Evolutionary conservation across 108 stramenopile genomes (phyloP), one percentile per base, ranked within the genome.

Genomic region (Fragilariopsis cylindrus): DNA sequence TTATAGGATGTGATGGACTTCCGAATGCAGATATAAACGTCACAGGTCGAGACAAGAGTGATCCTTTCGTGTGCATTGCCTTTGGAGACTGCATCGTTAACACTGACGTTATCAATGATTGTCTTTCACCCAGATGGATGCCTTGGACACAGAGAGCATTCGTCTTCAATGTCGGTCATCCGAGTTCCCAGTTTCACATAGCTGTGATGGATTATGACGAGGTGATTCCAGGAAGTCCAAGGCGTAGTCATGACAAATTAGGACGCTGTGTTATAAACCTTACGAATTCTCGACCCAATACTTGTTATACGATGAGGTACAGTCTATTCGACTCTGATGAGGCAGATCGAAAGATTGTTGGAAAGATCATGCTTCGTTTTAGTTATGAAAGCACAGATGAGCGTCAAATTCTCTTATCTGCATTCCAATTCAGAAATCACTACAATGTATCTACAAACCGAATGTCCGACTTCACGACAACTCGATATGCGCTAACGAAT

Each of bases 141-240:
- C 88, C 86, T 12, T 94, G 93, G 93, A 75, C 87, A 4, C 73
- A 86, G 71, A 76, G 93, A 56, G 93, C 93, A 0, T 91, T 92
- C 65, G 65, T 85, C 16, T 88, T 90, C 42, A 82, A 92, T 63
- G 84, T 90, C 19, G 57, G 71, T 54, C 77, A 78, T 70, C 30
- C 56, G 5, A 57, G 56, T 42, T 70, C 70, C 8, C 70, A 55
- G 43, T 3, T 55, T 57, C 45, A 41, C 39, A 57, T 57, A 7
- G 70, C 55, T 40, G 45, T 55, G 1, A 18, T 55, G 43, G 54
- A 47, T 63, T 45, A 70, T 71, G 69, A 68, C 63, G 76, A 77
- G 39, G 15, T 48, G 15, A 62, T 70, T 30, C 47, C 57, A 43
- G 75, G 75, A 21, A 50, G 42, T 18, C 30, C 64, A 6, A 43